These are phyloP conservation scores for Peronospora farinosa DNA, from an alignment of 352 stramenopile species.

Conservation along the genomic window DNA sequence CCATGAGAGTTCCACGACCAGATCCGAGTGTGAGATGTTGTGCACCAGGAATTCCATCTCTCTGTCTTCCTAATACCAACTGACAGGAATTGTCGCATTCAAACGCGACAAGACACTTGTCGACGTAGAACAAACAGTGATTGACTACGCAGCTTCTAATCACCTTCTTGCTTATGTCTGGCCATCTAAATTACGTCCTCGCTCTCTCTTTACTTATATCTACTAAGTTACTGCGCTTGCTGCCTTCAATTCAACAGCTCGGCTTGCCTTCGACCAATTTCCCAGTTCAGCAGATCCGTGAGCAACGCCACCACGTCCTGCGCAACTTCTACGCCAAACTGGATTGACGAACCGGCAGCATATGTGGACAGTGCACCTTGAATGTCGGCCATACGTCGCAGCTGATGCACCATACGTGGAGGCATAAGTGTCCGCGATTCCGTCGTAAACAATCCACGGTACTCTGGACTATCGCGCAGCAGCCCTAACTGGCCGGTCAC, in stretches of 20 bases:
- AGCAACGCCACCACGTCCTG: constrained; percentile 73
- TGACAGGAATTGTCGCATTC: constrained; percentile 10
- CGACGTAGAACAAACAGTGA: background rate
- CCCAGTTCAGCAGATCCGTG: constrained; percentile 61
- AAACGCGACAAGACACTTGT: constrained; percentile 4
- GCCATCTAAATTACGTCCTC: constrained; percentile 27
- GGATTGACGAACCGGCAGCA: constrained; percentile 48
- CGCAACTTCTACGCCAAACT: constrained; percentile 73
- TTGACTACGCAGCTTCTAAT: background rate
- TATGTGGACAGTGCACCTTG: constrained; percentile 71
- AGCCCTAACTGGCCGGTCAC: constrained; percentile 62
- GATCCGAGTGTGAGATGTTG: constrained; percentile 95
- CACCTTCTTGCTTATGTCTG: constrained; percentile 5
- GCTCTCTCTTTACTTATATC: constrained; percentile 6
- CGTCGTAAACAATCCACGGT: constrained; percentile 51
- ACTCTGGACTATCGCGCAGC: constrained; percentile 62
- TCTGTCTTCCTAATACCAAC: background rate
- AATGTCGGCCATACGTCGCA: constrained; percentile 73
- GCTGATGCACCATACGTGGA: constrained; percentile 45
- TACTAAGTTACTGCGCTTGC: constrained; percentile 8
- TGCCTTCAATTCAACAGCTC: constrained; percentile 35
- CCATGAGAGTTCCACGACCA: constrained; percentile 89
- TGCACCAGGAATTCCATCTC: constrained; percentile 93
- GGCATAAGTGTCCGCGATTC: constrained; percentile 45
- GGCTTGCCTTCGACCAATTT: constrained; percentile 46